phyloP scores from a whole-genome alignment of 371 early-diverging fungal species.

The Rhizopus delemar region DNA sequence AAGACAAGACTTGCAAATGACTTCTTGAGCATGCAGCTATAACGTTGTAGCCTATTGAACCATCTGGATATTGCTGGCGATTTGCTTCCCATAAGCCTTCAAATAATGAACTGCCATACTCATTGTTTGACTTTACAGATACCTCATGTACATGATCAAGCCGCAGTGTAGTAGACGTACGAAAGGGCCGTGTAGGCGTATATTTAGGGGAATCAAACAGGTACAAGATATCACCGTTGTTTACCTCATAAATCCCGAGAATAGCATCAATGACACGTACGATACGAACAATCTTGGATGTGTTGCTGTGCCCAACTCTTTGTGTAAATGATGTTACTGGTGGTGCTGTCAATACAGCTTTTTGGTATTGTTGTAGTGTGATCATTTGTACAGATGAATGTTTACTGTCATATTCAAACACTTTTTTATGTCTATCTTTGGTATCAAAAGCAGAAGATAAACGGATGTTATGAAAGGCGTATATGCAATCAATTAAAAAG shows the following conservation, averaged over 20 bases:
- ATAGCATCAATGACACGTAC: conserved; percentile 34
- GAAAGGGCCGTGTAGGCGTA: conserved; percentile 21
- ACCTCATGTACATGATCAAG: conserved; percentile 26
- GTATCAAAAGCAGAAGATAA: neutral
- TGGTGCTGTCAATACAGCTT: neutral
- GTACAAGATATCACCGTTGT: conserved; percentile 18
- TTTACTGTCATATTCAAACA: conserved; percentile 2
- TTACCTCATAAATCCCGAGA: conserved; percentile 38
- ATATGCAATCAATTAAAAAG: conserved; percentile 10
- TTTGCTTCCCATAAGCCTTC: neutral
- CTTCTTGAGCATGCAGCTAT: conserved; percentile 26
- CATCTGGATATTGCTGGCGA: neutral
- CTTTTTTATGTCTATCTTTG: neutral
- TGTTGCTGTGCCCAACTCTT: neutral
- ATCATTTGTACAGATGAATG: conserved; percentile 3
- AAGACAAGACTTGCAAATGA: conserved; percentile 11
- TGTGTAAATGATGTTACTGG: neutral
- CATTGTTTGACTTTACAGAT: neutral
- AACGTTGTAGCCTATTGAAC: neutral
- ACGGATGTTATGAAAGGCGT: conserved; percentile 11
- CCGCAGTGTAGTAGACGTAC: conserved; percentile 17
- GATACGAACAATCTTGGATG: conserved; percentile 14
- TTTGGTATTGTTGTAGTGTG: neutral
- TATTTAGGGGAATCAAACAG: conserved; percentile 26
- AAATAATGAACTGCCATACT: conserved; percentile 6